A percentile compares a stretch with the other conserved stretches of the same genome.
phyloP scores from a whole-genome alignment of 2,329 filamentous ascomycete species.

The Aspergillus cejpii region DNA sequence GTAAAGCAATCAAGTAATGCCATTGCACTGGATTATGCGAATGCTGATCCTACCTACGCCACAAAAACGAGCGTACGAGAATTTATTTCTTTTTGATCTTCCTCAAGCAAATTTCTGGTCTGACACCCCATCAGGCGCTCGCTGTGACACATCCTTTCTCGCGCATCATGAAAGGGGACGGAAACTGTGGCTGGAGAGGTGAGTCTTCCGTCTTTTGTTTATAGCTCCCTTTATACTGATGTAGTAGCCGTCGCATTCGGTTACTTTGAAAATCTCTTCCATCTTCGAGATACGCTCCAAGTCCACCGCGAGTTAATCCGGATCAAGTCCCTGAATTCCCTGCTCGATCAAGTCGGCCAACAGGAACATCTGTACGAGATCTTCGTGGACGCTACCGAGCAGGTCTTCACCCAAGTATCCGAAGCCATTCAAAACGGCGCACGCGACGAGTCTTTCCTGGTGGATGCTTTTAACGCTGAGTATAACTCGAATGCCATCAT shows the following conservation, averaged over 20 bases:
- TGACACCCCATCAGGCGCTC: slow-evolving; percentile 55
- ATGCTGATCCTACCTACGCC: slow-evolving; percentile 76
- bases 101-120: slow-evolving; percentile 1
- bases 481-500: slow-evolving; percentile 66
- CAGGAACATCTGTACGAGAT: slow-evolving; percentile 67
- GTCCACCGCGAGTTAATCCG: slow-evolving; percentile 66
- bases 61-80: slow-evolving; percentile 74
- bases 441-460: slow-evolving; percentile 53
- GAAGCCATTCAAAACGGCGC: slow-evolving; percentile 51
- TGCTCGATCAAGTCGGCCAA: slow-evolving; percentile 64
- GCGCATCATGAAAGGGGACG: slow-evolving; percentile 81
- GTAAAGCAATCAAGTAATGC: slow-evolving; percentile 67
- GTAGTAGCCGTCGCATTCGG: slow-evolving; percentile 75
- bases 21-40: slow-evolving; percentile 80
- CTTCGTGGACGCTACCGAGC: slow-evolving; percentile 69
- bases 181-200: slow-evolving; percentile 98
- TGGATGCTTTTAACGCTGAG: slow-evolving; percentile 66
- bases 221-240: slow-evolving; percentile 9
- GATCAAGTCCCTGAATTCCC: slow-evolving; percentile 62
- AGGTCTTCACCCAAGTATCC: slow-evolving; percentile 59
- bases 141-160: slow-evolving; percentile 81
- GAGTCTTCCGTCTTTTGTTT: slow-evolving; percentile 34
- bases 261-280: slow-evolving; percentile 82
- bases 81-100: background rate
- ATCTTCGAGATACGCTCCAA: slow-evolving; percentile 56